Base-by-base conservation (phyloP, 805 yeast species). In the Yamadazyma insecticola region DNA sequence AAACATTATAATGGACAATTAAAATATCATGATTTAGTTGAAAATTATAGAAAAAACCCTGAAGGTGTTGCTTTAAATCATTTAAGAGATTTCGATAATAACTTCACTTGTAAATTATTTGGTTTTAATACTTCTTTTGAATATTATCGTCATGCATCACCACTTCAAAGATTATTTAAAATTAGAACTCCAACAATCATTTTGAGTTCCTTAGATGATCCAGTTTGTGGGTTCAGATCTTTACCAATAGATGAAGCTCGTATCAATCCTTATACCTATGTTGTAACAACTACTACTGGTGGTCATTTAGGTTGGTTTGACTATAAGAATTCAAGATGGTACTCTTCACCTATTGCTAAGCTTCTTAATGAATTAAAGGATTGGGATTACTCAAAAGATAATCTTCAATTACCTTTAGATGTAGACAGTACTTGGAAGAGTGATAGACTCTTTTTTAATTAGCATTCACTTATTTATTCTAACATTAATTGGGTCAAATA, bases 131-230 rank as follows among this genome's bases (percentile, higher is more conserved):
- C 72, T 25, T 82, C 80, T 2, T 56, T 55, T 35, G 76, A 77
- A 28, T 82, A 82, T 55, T 81, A 81, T 50, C 58, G 78, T 32
- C 76, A 72, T 19, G 84, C 81, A 2, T 72, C 81, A 11, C 82
- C 89, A 1, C 63, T 70, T 19, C 69, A 73, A 40, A 61, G 80
- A 41, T 54, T 81, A 13, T 55, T 67, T 24, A 63, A 71, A 36
- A 70, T 81, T 27, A 67, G 74, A 37, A 75, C 79, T 4, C 92
- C 92, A 10, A 57, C 74, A 27, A 37, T 82, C 31, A 67, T 76
- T n/a, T 53, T 82, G 14, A 76, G 72, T 45, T 66, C 88, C 0
- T 45, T 51, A 13, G 90, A 82, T 50, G 92, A 82, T 49, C 87
- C 90, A 5, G 70, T 81, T 25, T 69, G 77, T 24, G 67, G 69